Percentiles rank a stretch among this genome's conserved stretches.
Conservation (phyloP, 805 yeast genomes). For the Cyberlindnera xylosilytica region DNA sequence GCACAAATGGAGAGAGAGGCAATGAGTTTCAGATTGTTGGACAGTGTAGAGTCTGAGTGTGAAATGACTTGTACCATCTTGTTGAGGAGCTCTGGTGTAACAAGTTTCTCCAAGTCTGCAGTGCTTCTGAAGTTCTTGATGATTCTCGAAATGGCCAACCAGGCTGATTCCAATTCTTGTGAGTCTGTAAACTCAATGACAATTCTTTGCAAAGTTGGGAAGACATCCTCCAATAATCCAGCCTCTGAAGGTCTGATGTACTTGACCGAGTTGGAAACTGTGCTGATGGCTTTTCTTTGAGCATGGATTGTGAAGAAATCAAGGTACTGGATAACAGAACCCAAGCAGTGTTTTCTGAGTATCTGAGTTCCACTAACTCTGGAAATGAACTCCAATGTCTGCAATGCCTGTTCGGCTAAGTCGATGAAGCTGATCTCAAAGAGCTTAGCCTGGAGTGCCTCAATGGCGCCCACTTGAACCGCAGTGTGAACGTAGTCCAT, state of each 20-base stretch:
- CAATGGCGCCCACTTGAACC: constrained; percentile 62
- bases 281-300: constrained; percentile 74
- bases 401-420: constrained; percentile 86
- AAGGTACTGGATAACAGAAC: constrained; percentile 64
- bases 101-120: constrained; percentile 45
- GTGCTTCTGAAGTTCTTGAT: constrained; percentile 45
- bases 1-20: constrained; percentile 44
- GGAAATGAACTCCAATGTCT: constrained; percentile 66
- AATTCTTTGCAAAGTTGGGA: constrained; percentile 53
- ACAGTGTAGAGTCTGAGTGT: constrained; percentile 28
- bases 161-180: constrained; percentile 57
- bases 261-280: constrained; percentile 68
- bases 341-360: constrained; percentile 57
- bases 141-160: constrained; percentile 60
- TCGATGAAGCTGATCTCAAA: constrained; percentile 81
- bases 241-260: constrained; percentile 43
- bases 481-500: constrained; percentile 61
- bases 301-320: constrained; percentile 90
- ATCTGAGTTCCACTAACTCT: constrained; percentile 48
- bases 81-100: constrained; percentile 34
- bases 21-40: constrained; percentile 31
- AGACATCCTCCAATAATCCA: constrained; percentile 48
- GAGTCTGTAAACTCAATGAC: constrained; percentile 57
- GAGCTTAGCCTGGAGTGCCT: constrained; percentile 61
- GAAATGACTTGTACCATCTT: constrained; percentile 31